Evolutionary conservation across 305 asterid genomes (phyloP).

Genomic region (Plantago rigida): DNA sequence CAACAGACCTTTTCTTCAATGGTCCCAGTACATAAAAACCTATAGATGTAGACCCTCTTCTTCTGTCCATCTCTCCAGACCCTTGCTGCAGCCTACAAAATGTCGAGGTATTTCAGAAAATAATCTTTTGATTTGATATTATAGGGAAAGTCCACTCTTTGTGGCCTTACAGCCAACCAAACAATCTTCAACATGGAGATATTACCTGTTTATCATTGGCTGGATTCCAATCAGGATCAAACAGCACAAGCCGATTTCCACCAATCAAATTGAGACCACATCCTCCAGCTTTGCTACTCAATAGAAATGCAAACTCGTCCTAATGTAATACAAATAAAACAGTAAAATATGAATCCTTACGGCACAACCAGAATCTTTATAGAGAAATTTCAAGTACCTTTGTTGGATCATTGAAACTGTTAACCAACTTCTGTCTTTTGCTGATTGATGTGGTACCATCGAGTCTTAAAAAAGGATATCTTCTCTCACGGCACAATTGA

Average conservation of each 20-base stretch:
- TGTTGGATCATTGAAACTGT: conserved; percentile 71
- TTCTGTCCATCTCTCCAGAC: conserved; percentile 99
- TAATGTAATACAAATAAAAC: conserved; percentile 30
- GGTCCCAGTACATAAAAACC: conserved; percentile 92
- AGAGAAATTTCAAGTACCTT: conserved; percentile 42
- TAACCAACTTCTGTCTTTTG: conserved; percentile 91
- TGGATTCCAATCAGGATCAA: conserved; percentile 99
- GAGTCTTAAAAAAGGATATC: conserved; percentile 86
- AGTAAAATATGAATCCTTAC: conserved; percentile 18
- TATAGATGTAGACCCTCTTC: conserved; percentile 90
- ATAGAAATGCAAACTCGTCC: conserved; percentile 95
- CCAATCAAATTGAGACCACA: conserved; percentile 97
- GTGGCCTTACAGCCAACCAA: conserved; percentile 18
- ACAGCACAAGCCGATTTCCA: conserved; percentile 84
- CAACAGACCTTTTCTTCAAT: conserved; percentile 84
- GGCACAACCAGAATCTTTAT: conserved; percentile 21
- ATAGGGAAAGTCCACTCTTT: not conserved
- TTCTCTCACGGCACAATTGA: conserved; percentile 90
- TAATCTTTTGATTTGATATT: conserved; percentile 6
- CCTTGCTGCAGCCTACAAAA: conserved; percentile 88
- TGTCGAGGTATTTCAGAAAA: conserved; percentile 22
- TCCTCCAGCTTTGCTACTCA: conserved; percentile 99
- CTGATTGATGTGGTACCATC: conserved; percentile 90
- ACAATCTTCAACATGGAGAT: conserved; percentile 15
- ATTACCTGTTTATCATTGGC: conserved; percentile 97